A percentile compares a stretch with the other conserved stretches of the same genome.
Conservation (phyloP, 768 basidiomycete species). For the Naganishia kalamii region DNA sequence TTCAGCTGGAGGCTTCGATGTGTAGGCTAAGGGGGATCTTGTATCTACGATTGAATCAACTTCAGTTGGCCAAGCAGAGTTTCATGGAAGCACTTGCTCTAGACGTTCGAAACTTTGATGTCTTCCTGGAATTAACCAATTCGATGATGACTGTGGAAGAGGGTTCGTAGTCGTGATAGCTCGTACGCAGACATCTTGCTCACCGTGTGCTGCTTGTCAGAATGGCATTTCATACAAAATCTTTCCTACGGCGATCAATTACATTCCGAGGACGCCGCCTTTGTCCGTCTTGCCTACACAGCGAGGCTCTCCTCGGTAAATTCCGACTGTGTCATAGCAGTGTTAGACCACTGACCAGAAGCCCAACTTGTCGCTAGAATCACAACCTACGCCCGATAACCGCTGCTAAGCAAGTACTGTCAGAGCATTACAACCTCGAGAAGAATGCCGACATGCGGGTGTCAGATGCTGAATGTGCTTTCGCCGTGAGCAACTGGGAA, state of each 20-base stretch:
- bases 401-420: slow-evolving; percentile 67
- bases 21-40: slow-evolving; percentile 87
- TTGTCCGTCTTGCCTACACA: slow-evolving; percentile 87
- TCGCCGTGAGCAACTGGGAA: slow-evolving; percentile 80
- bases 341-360: too few species aligned
- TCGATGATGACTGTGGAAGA: slow-evolving; percentile 96
- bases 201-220: slow-evolving; percentile 49
- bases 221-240: slow-evolving; percentile 91
- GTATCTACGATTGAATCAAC: slow-evolving; percentile 87
- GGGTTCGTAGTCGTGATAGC: slow-evolving; percentile 52
- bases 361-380: too few species aligned
- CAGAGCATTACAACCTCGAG: slow-evolving; percentile 71
- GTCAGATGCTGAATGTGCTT: slow-evolving; percentile 83
- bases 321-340: not conserved
- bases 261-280: slow-evolving; percentile 77
- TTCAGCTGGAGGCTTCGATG: slow-evolving; percentile 72
- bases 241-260: slow-evolving; percentile 71
- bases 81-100: slow-evolving; percentile 92
- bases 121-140: slow-evolving; percentile 79
- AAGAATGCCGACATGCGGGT: slow-evolving; percentile 90
- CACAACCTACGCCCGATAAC: slow-evolving; percentile 58
- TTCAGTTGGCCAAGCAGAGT: slow-evolving; percentile 82
- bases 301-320: slow-evolving; percentile 73
- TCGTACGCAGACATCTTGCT: not conserved
- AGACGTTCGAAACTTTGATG: slow-evolving; percentile 95